These are phyloP conservation scores for Talinum fruticosum DNA, from an alignment of 148 eudicot species.

Conservation along the genomic window DNA sequence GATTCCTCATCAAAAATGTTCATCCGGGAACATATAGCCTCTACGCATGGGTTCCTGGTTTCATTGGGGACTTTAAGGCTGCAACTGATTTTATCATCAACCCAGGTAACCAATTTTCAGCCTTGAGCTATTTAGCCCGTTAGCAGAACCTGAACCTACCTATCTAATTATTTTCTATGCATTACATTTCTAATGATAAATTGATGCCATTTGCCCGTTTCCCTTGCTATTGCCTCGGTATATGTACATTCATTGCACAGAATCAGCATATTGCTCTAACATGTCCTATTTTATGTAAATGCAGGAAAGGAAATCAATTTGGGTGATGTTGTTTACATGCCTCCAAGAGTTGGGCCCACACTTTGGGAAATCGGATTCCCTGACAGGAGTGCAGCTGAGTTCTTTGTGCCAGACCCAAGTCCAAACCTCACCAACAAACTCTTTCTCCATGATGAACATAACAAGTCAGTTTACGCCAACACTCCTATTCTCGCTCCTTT, in stretches of 20 bases:
- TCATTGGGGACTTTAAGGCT: conserved; percentile 54
- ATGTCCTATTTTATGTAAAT: background rate
- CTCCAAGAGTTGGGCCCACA: conserved; percentile 73
- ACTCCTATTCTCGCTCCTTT: background rate
- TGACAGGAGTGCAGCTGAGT: conserved; percentile 67
- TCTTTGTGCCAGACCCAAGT: conserved; percentile 66
- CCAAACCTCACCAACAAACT: conserved; percentile 45
- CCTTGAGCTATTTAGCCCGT: too few species aligned
- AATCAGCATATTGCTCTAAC: background rate
- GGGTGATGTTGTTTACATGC: conserved; percentile 41
- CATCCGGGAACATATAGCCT: conserved; percentile 39
- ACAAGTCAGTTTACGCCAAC: conserved; percentile 34
- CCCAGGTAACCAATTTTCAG: conserved; percentile 36
- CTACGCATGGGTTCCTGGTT: conserved; percentile 56
- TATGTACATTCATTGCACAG: background rate
- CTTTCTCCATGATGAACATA: conserved; percentile 27
- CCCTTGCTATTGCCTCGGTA: background rate
- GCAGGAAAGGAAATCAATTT: conserved; percentile 36
- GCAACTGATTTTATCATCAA: conserved; percentile 18
- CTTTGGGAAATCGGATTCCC: conserved; percentile 88
- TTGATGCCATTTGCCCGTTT: background rate
- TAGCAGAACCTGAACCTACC: background rate
- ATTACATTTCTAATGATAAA: background rate
- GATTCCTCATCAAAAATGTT: conserved; percentile 39
- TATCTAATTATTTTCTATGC: background rate